Evolutionary conservation across 257 asterid genomes (phyloP).

Genomic region (Salvia splendens): DNA sequence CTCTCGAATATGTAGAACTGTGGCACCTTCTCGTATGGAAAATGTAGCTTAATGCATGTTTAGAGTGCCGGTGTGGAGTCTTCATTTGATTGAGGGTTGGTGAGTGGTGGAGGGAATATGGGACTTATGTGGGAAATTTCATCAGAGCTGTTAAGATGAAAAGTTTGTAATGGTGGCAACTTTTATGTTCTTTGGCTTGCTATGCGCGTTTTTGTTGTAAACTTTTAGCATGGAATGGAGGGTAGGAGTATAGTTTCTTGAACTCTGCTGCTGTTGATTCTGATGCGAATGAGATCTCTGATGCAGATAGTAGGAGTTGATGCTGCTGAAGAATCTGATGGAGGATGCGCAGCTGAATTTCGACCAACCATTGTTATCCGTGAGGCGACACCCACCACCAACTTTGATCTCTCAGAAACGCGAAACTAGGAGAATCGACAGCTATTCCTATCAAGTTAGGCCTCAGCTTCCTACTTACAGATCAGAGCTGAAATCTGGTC

Average conservation of each 20-base stretch:
- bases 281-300: too few species aligned
- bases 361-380: slow-evolving; percentile 70
- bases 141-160: background rate
- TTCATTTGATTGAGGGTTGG: too few species aligned
- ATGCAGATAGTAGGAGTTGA: slow-evolving; percentile 39
- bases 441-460: slow-evolving; percentile 23
- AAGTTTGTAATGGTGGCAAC: background rate
- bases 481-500: slow-evolving; percentile 82
- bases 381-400: slow-evolving; percentile 53
- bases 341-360: slow-evolving; percentile 68
- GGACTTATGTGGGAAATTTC: background rate
- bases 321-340: slow-evolving; percentile 52
- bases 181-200: too few species aligned
- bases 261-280: too few species aligned
- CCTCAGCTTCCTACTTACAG: slow-evolving; percentile 55
- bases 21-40: background rate
- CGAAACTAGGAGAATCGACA: slow-evolving; percentile 27
- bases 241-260: background rate
- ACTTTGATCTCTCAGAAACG: slow-evolving; percentile 34
- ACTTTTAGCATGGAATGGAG: background rate
- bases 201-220: background rate
- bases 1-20: background rate
- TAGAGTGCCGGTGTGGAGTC: too few species aligned
- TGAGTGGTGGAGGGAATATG: background rate
- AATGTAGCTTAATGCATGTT: too few species aligned